Evolutionary conservation across 768 basidiomycete species (phyloP).

Genomic region (Tricholoma bakamatsutake): DNA sequence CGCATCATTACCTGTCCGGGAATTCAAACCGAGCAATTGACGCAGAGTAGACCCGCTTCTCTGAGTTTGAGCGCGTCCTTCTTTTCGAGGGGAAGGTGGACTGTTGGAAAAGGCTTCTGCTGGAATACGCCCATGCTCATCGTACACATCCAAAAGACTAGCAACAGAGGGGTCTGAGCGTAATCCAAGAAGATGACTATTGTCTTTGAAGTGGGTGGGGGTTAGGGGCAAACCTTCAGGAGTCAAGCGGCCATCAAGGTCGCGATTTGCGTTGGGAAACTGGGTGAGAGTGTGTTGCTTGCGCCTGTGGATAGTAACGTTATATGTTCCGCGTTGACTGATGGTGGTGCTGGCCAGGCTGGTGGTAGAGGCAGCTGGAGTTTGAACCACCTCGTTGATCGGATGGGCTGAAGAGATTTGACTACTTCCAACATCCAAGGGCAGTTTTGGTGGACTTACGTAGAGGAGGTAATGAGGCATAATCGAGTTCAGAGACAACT

Average conservation of each 20-base stretch:
- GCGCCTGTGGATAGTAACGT: constrained; percentile 64
- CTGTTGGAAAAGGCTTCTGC: constrained; percentile 60
- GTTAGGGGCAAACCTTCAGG: constrained; percentile 17
- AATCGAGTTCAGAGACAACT: constrained; percentile 50
- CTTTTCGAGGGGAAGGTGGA: constrained; percentile 32
- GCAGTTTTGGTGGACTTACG: constrained; percentile 41
- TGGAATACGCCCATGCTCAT: constrained; percentile 62
- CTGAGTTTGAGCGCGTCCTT: constrained; percentile 47
- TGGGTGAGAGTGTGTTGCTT: constrained; percentile 57
- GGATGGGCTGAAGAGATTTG: constrained; percentile 48
- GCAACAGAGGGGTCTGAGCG: constrained; percentile 76
- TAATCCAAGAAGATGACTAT: constrained; percentile 49
- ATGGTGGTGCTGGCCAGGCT: constrained; percentile 49
- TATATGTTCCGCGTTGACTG: constrained; percentile 56
- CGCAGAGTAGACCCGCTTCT: constrained; percentile 70
- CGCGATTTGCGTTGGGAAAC: constrained; percentile 57
- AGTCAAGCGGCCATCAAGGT: constrained; percentile 22
- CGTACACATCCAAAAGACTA: constrained; percentile 68
- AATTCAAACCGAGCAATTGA: constrained; percentile 52
- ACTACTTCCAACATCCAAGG: background rate
- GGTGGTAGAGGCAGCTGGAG: constrained; percentile 42
- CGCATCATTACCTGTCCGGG: constrained; percentile 18
- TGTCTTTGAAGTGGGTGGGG: constrained; percentile 37
- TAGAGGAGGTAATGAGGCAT: constrained; percentile 56
- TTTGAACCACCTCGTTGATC: constrained; percentile 49